Base-by-base conservation (phyloP, 257 asterid genomes). In the Scutellaria baicalensis region DNA sequence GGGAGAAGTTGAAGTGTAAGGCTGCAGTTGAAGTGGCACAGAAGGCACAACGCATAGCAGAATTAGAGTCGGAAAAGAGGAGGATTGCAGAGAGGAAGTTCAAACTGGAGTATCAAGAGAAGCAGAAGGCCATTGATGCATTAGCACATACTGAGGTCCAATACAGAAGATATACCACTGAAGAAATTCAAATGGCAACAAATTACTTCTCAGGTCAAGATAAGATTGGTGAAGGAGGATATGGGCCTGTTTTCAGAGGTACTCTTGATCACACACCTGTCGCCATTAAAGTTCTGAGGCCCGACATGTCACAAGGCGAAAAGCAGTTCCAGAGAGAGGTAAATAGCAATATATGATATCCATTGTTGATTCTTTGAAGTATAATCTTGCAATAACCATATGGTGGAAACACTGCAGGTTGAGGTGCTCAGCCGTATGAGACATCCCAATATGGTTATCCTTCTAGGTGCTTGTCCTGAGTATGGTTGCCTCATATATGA, bases 211-310 rank as follows among this genome's bases (percentile, higher is more conserved):
- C 91, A 17, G 68, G 9, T n/a, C 58, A 88, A 9, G 78, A 79
- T 4, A 89, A 89, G 84, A 81, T 93, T 14, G 99, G 99, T n/a
- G 99, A 93, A 85, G 99, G 99, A 7, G 97, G 97, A 36, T 93
- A 91, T 67, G 97, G 99, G 23, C 91, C 92, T 17, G 96, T 91
- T 40, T 93, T 75, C 75, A 84, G 71, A 75, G 96, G 82, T 48
- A 64, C 45, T 39, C 84, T 91, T 43, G 97, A 89, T 77, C 96
- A 91, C 79, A 93, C 96, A 0, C 61, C 87, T 10, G 96, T 91
- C 14, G 99, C 99, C 61, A 86, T 91, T 68, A 93, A 94, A 83
- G 97, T 88, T 80, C 76, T 94, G 44, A 76, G 91, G 71, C 79
- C 96, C 0, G 93, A 93, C 68, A 81, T 88, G 52, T 80, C 97